Base-by-base conservation (phyloP, 164 flowering plant genomes). In the Berberis thunbergii region DNA sequence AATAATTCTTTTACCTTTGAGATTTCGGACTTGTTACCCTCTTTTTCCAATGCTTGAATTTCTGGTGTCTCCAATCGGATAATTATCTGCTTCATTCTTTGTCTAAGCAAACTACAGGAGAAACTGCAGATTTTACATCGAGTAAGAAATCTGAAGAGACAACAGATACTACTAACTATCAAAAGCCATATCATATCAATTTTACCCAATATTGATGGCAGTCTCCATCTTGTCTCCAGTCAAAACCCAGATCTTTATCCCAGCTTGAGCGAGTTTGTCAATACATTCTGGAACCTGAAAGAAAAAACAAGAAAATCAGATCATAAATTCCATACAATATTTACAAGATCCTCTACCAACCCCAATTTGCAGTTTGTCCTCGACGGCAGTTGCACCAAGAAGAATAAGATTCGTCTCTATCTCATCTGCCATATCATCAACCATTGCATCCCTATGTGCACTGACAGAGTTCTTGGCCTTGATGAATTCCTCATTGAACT, bases 151-250 rank as follows among this genome's bases (percentile, higher is more conserved):
- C 50, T 44, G 56, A n/a, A 60, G 44, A 65, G 26, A 53, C 49
- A 57, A 49, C 46, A 48, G 39, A 39, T 11, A 45, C 4, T 52
- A 50, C 54, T 48, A 42, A 49, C 54, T 12, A 68, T 7, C 12
- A 57, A 42, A 54, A 59, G 60, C 45, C 26, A 43, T 4, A 3
- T 13, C 1, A 59, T 49, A 40, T 45, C 44, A 56, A 60, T 59
- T 64, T 61, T 88, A 93, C 98, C 98, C 98, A 72, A 93, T 90
- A 72, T 93, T 93, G 63, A 93, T 93, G 45, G 98, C 98, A 57
- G 98, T 93, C 82, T 93, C 98, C 97, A 90, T 90, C 75, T 90
- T 93, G 78, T 93, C 98, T 57, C 97, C 98, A 41, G 98, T 93
- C 78, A 93, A 77, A 68, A 93, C 98, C 98, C 98, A 93, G 59